Base-by-base conservation (phyloP, 2,329 filamentous ascomycete species). In the Malbranchea zuffiana region DNA sequence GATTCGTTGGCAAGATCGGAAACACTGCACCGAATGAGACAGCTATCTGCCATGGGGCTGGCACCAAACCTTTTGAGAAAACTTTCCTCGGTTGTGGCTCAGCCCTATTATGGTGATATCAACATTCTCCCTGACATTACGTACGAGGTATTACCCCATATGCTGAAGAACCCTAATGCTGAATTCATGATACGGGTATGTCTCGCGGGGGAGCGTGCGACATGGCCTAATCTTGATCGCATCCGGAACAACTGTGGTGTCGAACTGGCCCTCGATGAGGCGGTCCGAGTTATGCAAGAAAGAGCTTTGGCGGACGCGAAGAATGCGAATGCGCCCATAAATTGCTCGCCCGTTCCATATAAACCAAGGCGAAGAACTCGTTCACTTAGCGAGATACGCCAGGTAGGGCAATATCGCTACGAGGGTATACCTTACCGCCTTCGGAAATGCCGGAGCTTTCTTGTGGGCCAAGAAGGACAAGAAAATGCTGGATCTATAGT, bases 31-130 rank as follows among this genome's bases (percentile, higher is more conserved):
- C 72, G 84, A 5, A 74, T 94, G 59, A 80, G 87, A 32, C 75
- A 87, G 23, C 66, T 93, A 40, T 74, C 82, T 0, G 85, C 94
- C 51, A 60, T 92, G 20, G 84, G 85, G 12, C 62, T 93, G 28
- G 79, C 90, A 44, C 82, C 84, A 11, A 90, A 80, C 40, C 67
- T 82, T 1, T 70, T 85, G 47, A 83, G 79, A 31, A 92, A 94
- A 55, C 68, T 79, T 15, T 73, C 76, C 27, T 87, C 83, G 1
- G 77, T 96, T 11, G 68, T 96, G 33, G 87, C 78, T 45, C 88
- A 96, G 52, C 84, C 82, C 45, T 96, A 96, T 52, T 87, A 83
- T 2, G 88, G 88, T 5, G 87, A 96, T 57, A 94, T 96, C 54
- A 96, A 86, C 29, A 94, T 96, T 37, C 69, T 93, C 20, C 87